Base-by-base conservation (phyloP, 345 rosid genomes). In the Schrenkiella parvula region DNA sequence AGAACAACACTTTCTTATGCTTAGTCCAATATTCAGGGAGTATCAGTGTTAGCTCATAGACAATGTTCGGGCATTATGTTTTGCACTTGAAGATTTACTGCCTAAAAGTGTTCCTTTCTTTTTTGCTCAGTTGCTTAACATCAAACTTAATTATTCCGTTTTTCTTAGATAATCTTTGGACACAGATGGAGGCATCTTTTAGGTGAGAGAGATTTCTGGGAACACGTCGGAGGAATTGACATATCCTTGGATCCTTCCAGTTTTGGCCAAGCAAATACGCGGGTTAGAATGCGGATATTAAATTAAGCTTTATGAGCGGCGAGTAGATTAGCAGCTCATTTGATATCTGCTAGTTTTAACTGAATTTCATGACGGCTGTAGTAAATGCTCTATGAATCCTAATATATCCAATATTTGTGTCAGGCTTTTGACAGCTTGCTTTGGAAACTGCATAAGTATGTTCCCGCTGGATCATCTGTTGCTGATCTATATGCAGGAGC, bases 401-500 rank as follows among this genome's bases (percentile, higher is more conserved):
- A 48, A 70, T 64, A 29, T 63, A 4, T 64, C 51, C 6, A 39
- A 9, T 50, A 52, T 7, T 39, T 71, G 41, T 59, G 22, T 52
- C 69, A 72, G 80, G 77, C 80, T 71, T 77, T 93, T 70, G 88
- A 91, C 81, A 64, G 70, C 73, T 80, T 93, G 86, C 92, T 93
- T 21, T 85, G 84, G 81, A 89, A 89, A 86, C 80, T 93, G 70
- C 97, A 93, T 53, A 89, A 91, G 79, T 83, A 84, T 79, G 97
- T 91, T 19, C 90, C 95, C 70, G 54, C 70, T 68, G 95, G 95
- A 81, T 85, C 98, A 79, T 82, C 96, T 75, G 95, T 93, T 76
- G 82, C 91, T 76, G 98, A 93, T 81, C 82, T 93, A 64, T 93
- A 91, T 78, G 96, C 97, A 73, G 98, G 98, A 85, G 96, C 96